Base-by-base conservation (phyloP, 371 early-diverging fungal genomes). In the Dichotomocladium elegans region DNA sequence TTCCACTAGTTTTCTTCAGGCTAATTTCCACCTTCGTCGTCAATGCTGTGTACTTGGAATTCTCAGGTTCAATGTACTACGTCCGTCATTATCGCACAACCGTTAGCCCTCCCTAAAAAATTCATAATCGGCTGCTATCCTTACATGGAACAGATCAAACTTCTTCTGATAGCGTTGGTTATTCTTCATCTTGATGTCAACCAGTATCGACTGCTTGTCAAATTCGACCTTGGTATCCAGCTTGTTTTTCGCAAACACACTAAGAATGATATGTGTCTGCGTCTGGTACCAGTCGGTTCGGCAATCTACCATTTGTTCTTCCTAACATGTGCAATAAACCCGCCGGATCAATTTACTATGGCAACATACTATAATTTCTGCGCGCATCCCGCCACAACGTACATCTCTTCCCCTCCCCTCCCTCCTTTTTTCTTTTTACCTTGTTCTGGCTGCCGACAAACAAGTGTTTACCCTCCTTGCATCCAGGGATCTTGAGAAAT, bases 261-360 rank as follows among this genome's bases (percentile, higher is more conserved):
- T 89, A 35, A 96, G 68, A 53, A 91, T 91, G 35, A 96, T 85
- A 25, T 79, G 79, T 11, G 81, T 77, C 40, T 79, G 93, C 14
- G 93, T 91, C 63, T 98, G 96, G 68, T 95, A 97, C 91, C 91
- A 96, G 70, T 98, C 98, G 34, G 81, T 84, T 29, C 95, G 85
- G 64, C 92, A 91, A 27, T 89, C 81, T 4, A 90, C 84, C 19
- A 72, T 42, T 54, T 89, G 81, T 53, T 85, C 81, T 15, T 56
- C 59, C 37, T 37, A 37, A n/a, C 37, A 1, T n/a, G 21, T 37
- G 1, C 19, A 28, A 30, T 27, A 27, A 15, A 4, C 2, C 1
- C 12, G 15, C 27, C 6, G 14, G 40, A 10, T 29, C 14, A 28
- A n/a, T 11, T n/a, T 35, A 1, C 10, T 37, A 37, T 10, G 4